These are phyloP conservation scores for Casaregolazyma suthepensis DNA, from an alignment of 1,139 yeast species.

Conservation along the genomic window DNA sequence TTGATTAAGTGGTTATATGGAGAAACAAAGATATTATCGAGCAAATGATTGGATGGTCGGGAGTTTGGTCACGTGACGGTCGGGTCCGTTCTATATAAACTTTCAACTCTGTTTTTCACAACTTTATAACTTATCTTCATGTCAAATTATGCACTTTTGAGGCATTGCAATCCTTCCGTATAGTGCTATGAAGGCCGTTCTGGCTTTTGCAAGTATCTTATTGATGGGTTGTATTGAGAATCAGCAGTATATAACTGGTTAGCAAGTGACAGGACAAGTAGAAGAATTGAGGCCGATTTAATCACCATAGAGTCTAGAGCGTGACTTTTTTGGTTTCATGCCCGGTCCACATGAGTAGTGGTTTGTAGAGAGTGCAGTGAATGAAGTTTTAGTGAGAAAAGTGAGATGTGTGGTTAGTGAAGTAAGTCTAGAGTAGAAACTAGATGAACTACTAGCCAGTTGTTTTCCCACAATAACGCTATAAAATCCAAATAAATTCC, in stretches of 20 bases:
- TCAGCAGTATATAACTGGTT: slow-evolving; percentile 1
- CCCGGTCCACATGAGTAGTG: slow-evolving; percentile 13
- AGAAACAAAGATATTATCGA: not conserved
- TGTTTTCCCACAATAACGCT: not conserved
- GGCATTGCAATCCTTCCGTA: not conserved
- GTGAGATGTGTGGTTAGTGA: too few species aligned
- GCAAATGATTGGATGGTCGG: slow-evolving; percentile 1
- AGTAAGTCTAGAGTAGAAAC: too few species aligned
- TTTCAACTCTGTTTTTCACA: not conserved
- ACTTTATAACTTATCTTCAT: not conserved
- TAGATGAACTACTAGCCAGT: too few species aligned
- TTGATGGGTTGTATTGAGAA: slow-evolving; percentile 1
- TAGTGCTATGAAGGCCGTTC: not conserved
- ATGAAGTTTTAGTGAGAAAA: too few species aligned
- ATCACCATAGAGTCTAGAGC: slow-evolving; percentile 15
- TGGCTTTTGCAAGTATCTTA: not conserved
- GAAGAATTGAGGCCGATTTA: slow-evolving; percentile 15
- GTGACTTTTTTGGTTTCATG: slow-evolving; percentile 16
- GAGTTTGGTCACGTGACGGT: not conserved
- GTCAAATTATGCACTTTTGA: slow-evolving; percentile 1
- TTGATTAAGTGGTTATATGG: not conserved
- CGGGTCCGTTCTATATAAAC: not conserved
- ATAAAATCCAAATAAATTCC: not conserved
- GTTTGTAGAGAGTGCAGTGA: not conserved
- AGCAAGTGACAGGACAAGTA: slow-evolving; percentile 2